Evolutionary conservation across 176 grass and related monocot species (phyloP).

Genomic region (Rhipidocladum racemiflorum): DNA sequence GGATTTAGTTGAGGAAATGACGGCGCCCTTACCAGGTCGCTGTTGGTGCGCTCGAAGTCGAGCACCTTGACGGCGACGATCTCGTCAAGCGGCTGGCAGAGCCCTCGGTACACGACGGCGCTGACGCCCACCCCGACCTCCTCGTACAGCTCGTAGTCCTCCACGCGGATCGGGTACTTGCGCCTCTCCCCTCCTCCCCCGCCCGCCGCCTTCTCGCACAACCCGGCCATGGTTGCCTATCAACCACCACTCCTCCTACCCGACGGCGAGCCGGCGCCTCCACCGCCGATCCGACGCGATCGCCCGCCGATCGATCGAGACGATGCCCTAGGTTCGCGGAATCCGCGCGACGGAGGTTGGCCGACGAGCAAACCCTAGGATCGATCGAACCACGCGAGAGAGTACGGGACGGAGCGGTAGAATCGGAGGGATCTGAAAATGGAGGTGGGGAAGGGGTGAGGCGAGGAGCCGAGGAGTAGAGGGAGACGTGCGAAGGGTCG

Average conservation of each 20-base stretch:
- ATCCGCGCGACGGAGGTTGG: background rate
- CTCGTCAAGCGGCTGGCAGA: constrained; percentile 61
- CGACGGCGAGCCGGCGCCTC: background rate
- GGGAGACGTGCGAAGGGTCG: constrained; percentile 27
- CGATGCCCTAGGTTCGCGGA: background rate
- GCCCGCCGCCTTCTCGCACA: background rate
- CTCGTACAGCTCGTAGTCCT: constrained; percentile 90
- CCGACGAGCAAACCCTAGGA: constrained; percentile 18
- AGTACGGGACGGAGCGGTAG: background rate
- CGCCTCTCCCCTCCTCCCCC: constrained; percentile 42
- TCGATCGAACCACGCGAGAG: background rate
- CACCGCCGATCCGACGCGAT: background rate
- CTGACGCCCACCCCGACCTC: constrained; percentile 85
- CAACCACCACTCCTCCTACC: background rate
- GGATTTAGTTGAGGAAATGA: background rate
- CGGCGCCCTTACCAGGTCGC: constrained; percentile 59
- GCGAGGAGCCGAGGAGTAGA: background rate
- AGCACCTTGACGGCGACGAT: constrained; percentile 88
- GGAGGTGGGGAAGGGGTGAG: background rate
- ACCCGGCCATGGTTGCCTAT: constrained; percentile 20
- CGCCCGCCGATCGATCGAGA: background rate
- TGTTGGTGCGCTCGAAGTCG: constrained; percentile 89
- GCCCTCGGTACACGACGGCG: constrained; percentile 77
- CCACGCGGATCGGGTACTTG: constrained; percentile 72
- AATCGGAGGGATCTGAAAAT: background rate